phyloP scores from a whole-genome alignment of 208 protist genomes.

The Leishmania aethiopica region DNA sequence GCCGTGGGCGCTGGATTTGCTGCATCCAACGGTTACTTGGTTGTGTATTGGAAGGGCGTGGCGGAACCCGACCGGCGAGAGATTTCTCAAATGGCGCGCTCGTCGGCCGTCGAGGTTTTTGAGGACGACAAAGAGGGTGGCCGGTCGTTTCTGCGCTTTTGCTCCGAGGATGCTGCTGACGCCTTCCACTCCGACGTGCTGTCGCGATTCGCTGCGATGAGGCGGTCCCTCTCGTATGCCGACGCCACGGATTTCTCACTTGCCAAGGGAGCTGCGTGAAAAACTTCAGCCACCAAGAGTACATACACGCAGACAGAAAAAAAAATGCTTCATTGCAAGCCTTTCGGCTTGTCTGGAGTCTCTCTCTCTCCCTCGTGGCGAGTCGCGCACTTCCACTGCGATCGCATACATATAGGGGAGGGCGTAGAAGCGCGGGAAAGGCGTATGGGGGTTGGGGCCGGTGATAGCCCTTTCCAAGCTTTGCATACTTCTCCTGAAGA shows the following conservation, averaged over 20 bases:
- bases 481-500: neutral
- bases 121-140: conserved; percentile 74
- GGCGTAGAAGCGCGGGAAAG: neutral
- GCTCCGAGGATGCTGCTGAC: conserved; percentile 44
- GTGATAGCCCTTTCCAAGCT: neutral
- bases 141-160: conserved; percentile 59
- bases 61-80: conserved; percentile 12
- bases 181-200: conserved; percentile 36
- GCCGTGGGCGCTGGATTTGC: neutral
- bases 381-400: neutral
- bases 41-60: conserved; percentile 44
- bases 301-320: neutral
- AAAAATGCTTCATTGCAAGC: conserved; percentile 1
- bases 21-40: conserved; percentile 36
- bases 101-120: conserved; percentile 38
- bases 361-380: neutral
- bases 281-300: neutral
- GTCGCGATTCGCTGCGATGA: conserved; percentile 28
- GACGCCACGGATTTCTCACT: conserved; percentile 43
- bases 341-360: neutral
- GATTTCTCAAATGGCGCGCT: conserved; percentile 18
- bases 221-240: conserved; percentile 57
- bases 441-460: neutral
- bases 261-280: conserved; percentile 30
- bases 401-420: neutral